Evolutionary conservation across 1,284 basidiomycete genomes (phyloP).

Genomic region (Caloboletus firmus): DNA sequence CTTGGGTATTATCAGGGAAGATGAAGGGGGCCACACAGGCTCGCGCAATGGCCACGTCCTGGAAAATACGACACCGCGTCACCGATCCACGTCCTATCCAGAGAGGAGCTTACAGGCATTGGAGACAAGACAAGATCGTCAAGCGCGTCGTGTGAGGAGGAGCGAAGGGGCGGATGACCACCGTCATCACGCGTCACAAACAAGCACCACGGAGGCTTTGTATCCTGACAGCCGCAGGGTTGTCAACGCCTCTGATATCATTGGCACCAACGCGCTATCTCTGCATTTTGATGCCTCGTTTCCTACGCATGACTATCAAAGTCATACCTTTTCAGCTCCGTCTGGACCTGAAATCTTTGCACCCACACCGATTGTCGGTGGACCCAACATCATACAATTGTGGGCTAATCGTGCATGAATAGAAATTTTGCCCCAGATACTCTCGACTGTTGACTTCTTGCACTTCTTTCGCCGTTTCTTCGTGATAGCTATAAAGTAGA

Average conservation of each 20-base stretch:
- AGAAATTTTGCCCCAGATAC: slow-evolving; percentile 4
- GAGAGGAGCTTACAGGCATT: slow-evolving; percentile 11
- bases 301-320: slow-evolving; percentile 27
- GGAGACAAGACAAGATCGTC: slow-evolving; percentile 19
- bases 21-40: slow-evolving; percentile 24
- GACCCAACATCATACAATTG: slow-evolving; percentile 34
- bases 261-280: slow-evolving; percentile 33
- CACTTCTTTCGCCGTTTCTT: background rate
- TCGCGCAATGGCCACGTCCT: slow-evolving; percentile 10
- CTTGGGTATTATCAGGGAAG: slow-evolving; percentile 35
- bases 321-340: slow-evolving; percentile 15
- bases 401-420: slow-evolving; percentile 35
- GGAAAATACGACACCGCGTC: slow-evolving; percentile 16
- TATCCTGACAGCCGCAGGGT: slow-evolving; percentile 15
- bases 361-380: slow-evolving; percentile 35
- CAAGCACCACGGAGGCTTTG: slow-evolving; percentile 25
- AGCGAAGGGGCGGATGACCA: slow-evolving; percentile 18
- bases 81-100: slow-evolving; percentile 21
- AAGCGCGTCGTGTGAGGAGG: slow-evolving; percentile 23
- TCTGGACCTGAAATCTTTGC: slow-evolving; percentile 36
- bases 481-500: slow-evolving; percentile 9
- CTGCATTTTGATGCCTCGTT: slow-evolving; percentile 39
- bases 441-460: background rate
- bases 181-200: slow-evolving; percentile 24
- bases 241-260: slow-evolving; percentile 21